A percentile compares a stretch with the other conserved stretches of the same genome.
phyloP scores from a whole-genome alignment of 495 filamentous ascomycete genomes.

The Penicillium mononematosum region DNA sequence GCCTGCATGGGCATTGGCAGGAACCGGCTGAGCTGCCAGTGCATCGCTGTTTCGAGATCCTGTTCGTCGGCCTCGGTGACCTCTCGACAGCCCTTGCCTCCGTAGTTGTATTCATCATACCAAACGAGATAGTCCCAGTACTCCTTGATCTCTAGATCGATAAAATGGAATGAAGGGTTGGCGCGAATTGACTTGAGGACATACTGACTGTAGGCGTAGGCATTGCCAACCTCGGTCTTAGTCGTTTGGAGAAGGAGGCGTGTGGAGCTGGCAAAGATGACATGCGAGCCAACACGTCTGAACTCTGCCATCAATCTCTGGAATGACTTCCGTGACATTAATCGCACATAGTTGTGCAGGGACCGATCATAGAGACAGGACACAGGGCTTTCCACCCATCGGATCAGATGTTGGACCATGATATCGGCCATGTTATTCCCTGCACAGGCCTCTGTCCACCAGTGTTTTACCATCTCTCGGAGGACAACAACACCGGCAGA shows the following conservation, averaged over 20 bases:
- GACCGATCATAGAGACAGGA: constrained; percentile 95
- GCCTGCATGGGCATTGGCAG: constrained; percentile 76
- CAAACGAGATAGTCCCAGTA: constrained; percentile 99
- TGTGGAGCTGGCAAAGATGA: constrained; percentile 86
- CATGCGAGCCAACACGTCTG: constrained; percentile 87
- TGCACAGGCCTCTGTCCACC: constrained; percentile 93
- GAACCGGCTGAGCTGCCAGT: constrained; percentile 94
- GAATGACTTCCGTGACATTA: constrained; percentile 96
- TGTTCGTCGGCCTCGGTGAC: constrained; percentile 83
- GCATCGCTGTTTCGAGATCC: constrained; percentile 90
- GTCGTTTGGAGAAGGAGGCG: constrained; percentile 92
- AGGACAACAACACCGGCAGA: constrained; percentile 86
- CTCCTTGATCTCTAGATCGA: constrained; percentile 96
- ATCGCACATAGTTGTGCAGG: constrained; percentile 96
- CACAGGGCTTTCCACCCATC: constrained; percentile 89
- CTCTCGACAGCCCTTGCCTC: constrained; percentile 84
- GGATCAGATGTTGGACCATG: constrained; percentile 95
- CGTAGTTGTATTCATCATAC: constrained; percentile 99
- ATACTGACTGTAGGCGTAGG: constrained; percentile 94
- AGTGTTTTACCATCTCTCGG: constrained; percentile 96
- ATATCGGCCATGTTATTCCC: constrained; percentile 93
- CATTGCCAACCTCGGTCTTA: constrained; percentile 95
- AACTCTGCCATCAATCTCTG: constrained; percentile 97
- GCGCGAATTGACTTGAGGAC: constrained; percentile 93
- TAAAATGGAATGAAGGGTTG: constrained; percentile 94